phyloP scores from a whole-genome alignment of 805 yeast species.

The Cyberlindnera suaveolens region DNA sequence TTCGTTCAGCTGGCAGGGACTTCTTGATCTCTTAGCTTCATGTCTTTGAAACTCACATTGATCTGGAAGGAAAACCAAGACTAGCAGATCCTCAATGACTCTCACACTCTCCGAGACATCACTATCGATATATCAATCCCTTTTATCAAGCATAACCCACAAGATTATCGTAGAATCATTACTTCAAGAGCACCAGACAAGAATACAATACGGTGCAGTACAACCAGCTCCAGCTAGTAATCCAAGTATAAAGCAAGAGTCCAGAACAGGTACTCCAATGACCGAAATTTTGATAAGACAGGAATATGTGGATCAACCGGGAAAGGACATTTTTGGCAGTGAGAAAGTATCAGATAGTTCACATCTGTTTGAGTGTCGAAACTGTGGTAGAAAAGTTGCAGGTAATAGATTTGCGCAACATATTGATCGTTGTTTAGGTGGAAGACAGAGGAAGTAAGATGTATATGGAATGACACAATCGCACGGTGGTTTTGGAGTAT shows the following conservation, averaged over 20 bases:
- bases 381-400: constrained; percentile 82
- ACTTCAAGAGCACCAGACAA: constrained; percentile 7
- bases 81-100: too few relatives aligned
- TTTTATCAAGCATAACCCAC: constrained; percentile 8
- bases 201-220: constrained; percentile 9
- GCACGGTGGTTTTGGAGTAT: too few relatives aligned
- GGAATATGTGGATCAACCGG: constrained; percentile 12
- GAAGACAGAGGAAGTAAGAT: constrained; percentile 43
- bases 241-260: constrained; percentile 4
- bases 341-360: constrained; percentile 44
- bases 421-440: constrained; percentile 81
- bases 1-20: too few relatives aligned
- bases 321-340: constrained; percentile 43
- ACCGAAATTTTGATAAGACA: constrained; percentile 14
- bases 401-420: constrained; percentile 93
- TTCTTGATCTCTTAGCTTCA: too few relatives aligned
- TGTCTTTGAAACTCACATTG: too few relatives aligned
- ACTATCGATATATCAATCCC: constrained; percentile 2
- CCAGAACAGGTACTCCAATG: constrained; percentile 15
- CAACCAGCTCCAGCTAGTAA: constrained; percentile 9
- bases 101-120: constrained; percentile 8
- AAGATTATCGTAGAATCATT: constrained; percentile 10
- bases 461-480: too few relatives aligned
- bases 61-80: background rate
- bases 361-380: constrained; percentile 67